Conservation (phyloP, 208 protist genomes). For the Leishmania tarentolae region DNA sequence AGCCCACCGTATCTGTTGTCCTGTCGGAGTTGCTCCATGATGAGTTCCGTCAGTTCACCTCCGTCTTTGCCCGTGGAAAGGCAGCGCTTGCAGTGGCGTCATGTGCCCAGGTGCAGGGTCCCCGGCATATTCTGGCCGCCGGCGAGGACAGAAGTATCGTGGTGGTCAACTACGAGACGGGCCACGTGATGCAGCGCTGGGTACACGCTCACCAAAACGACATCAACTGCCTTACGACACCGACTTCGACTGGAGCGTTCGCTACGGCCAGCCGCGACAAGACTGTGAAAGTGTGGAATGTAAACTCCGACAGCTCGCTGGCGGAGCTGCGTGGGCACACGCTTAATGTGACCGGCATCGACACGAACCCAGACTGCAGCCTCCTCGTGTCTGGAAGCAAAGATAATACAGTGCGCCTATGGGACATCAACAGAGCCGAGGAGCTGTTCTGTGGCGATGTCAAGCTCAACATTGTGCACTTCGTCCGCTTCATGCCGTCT, state of each 20-base stretch:
- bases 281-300: constrained; percentile 65
- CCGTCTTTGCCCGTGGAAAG: constrained; percentile 36
- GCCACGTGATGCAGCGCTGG: constrained; percentile 59
- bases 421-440: constrained; percentile 53
- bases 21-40: constrained; percentile 30
- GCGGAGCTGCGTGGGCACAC: constrained; percentile 59
- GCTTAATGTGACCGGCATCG: constrained; percentile 58
- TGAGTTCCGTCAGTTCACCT: constrained; percentile 59
- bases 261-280: constrained; percentile 63
- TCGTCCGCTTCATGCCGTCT: constrained; percentile 58
- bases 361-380: constrained; percentile 31
- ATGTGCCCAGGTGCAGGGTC: constrained; percentile 46
- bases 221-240: constrained; percentile 65
- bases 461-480: constrained; percentile 78
- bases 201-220: constrained; percentile 54
- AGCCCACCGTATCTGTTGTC: constrained; percentile 45
- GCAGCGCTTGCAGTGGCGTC: constrained; percentile 58
- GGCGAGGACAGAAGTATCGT: constrained; percentile 65
- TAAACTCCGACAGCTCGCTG: constrained; percentile 40
- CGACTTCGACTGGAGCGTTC: constrained; percentile 48
- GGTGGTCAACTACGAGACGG: constrained; percentile 68
- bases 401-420: constrained; percentile 80
- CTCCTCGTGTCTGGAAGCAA: constrained; percentile 71
- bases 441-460: constrained; percentile 71
- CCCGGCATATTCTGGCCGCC: constrained; percentile 52